A percentile compares a stretch with the other conserved stretches of the same genome.
Evolutionary conservation across 2,329 filamentous ascomycete species (phyloP).

Genomic region (Lojkania enalia): DNA sequence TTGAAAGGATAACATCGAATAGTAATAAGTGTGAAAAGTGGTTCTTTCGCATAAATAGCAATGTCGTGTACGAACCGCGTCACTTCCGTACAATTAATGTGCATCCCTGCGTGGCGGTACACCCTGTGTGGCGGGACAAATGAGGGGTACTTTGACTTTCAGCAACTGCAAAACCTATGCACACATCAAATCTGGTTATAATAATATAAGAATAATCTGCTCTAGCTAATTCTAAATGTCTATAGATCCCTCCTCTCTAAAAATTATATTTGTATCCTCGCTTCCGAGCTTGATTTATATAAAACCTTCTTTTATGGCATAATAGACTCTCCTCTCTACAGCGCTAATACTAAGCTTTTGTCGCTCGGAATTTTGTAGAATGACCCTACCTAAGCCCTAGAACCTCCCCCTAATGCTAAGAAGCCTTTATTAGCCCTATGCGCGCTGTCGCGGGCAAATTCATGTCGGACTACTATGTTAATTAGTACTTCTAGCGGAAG

Average conservation of each 20-base stretch:
- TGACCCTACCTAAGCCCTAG: background rate
- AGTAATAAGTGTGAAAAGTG: too few species aligned
- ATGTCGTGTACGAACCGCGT: too few species aligned
- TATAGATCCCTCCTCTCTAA: background rate
- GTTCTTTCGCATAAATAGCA: too few species aligned
- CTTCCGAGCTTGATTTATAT: background rate
- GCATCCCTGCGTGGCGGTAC: too few species aligned
- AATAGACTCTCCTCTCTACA: slow-evolving; percentile 1
- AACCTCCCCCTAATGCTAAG: background rate
- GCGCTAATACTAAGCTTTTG: background rate
- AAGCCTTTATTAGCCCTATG: background rate
- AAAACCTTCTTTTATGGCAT: background rate
- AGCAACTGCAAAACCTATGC: too few species aligned
- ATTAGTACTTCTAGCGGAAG: slow-evolving; percentile 2
- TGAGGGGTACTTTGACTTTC: too few species aligned
- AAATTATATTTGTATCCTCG: slow-evolving; percentile 1
- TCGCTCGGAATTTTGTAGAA: background rate
- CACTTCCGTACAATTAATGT: too few species aligned
- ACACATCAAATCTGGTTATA: background rate
- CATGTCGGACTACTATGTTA: background rate
- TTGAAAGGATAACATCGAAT: too few species aligned
- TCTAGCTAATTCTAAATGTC: slow-evolving; percentile 1
- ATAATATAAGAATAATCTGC: slow-evolving; percentile 1
- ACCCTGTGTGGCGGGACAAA: too few species aligned
- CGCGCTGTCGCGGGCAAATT: too few species aligned